Evolutionary conservation across 805 yeast genomes (phyloP).

Genomic region (Saturnispora serradocipensis): DNA sequence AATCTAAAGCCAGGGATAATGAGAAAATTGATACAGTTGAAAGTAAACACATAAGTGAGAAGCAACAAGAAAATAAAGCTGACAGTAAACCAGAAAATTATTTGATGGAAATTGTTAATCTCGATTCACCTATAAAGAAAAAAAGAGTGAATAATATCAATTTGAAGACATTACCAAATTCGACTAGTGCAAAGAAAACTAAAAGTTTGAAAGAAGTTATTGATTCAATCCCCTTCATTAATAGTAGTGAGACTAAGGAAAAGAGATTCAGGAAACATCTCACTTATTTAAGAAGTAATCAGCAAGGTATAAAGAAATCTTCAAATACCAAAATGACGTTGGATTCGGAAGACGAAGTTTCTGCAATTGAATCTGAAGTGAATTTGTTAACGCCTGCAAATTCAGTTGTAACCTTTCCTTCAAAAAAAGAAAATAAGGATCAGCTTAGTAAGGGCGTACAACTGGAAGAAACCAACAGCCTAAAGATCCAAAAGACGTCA

Average conservation of each 20-base stretch:
- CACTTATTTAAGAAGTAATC: neutral
- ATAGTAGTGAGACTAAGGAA: neutral
- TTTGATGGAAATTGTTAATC: neutral
- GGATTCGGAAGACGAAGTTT: constrained; percentile 2
- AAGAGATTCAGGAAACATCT: neutral
- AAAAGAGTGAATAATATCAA: neutral
- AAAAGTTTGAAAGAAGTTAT: neutral
- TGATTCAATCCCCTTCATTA: neutral
- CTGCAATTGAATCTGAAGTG: neutral
- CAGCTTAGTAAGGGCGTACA: neutral
- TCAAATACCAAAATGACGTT: neutral
- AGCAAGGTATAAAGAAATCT: neutral
- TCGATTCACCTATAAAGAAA: neutral
- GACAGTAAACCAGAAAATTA: neutral
- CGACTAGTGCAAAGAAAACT: neutral
- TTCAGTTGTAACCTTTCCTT: neutral
- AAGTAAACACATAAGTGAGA: neutral
- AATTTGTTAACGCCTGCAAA: neutral
- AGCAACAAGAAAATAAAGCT: neutral
- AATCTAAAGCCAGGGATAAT: neutral
- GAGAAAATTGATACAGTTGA: neutral
- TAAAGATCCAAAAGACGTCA: neutral
- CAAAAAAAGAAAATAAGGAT: neutral
- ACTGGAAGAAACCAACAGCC: neutral
- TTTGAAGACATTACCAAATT: neutral